These are phyloP conservation scores for Neonectria hederae DNA, from an alignment of 2,329 filamentous ascomycete species.

Conservation along the genomic window DNA sequence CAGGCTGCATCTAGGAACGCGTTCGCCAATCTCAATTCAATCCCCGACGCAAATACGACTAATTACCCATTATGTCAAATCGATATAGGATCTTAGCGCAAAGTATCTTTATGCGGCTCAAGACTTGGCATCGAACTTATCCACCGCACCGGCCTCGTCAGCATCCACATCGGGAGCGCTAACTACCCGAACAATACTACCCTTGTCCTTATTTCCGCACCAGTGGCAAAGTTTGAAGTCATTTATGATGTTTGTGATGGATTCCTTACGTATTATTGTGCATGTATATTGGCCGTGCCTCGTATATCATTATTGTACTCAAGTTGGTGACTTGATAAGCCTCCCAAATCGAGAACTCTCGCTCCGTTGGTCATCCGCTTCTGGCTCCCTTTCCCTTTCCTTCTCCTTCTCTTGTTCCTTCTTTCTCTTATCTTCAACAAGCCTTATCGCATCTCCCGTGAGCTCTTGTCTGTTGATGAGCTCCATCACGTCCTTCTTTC, in stretches of 20 bases:
- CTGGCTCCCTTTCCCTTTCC: slow-evolving; percentile 18
- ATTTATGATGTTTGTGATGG: background rate
- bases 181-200: background rate
- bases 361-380: background rate
- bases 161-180: background rate
- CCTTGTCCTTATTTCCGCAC: background rate
- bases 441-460: slow-evolving; percentile 66
- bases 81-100: background rate
- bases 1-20: too few relatives aligned
- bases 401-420: slow-evolving; percentile 37
- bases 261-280: background rate
- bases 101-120: background rate
- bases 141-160: background rate
- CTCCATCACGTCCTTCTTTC: slow-evolving; percentile 88
- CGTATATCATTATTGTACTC: background rate
- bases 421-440: slow-evolving; percentile 56
- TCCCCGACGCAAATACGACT: too few relatives aligned
- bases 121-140: background rate
- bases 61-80: too few relatives aligned
- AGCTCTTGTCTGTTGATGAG: slow-evolving; percentile 80
- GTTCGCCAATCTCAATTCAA: too few relatives aligned
- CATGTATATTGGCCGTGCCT: background rate
- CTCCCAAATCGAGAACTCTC: slow-evolving; percentile 1
- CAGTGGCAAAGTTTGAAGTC: background rate
- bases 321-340: slow-evolving; percentile 17